Base-by-base conservation (phyloP, 2,329 filamentous ascomycete genomes). In the Colletotrichum tanaceti region DNA sequence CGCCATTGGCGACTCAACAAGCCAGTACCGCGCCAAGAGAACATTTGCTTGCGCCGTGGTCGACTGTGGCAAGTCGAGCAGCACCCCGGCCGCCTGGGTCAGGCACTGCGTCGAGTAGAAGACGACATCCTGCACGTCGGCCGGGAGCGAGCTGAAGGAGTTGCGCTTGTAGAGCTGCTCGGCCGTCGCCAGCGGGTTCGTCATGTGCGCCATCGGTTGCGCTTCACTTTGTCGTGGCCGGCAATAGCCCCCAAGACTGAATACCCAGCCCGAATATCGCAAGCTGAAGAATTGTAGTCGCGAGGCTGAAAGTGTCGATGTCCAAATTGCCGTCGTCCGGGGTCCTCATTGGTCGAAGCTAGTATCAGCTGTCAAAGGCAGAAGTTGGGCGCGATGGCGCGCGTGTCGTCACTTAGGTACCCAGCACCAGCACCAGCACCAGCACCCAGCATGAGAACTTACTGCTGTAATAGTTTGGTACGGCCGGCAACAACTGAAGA, bases 31-130 rank as follows among this genome's bases (percentile, higher is more conserved):
- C 59, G 91, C 90, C 41, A 97, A 88, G 0, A 96, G 80, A 47
- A 98, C 89, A 75, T 94, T 93, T 3, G 94, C 93, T 75, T 94
- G 92, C 5, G 94, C 92, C 46, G 96, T 93, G 46, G 93, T 89
- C 73, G 94, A 93, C 77, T 97, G 94, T 7, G 93, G 92, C 46
- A 98, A 85, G 55, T 93, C 89, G 3, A 99, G 86, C 20, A 98
- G 87, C 58, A 97, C 86, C 38, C 93, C 93, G 13, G 92, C 91
- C 24, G 91, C 89, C 79, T 96, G 93, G 3, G 91, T 93, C 50
- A 95, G 86, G 73, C 87, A 87, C 76, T 92, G 89, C 43, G 91
- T 90, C 62, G 90, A 86, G 77, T 90, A 91, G 73, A 91, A 90
- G 71, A 94, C 84, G 71, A 87, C 86, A 75, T 92, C 89, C 77